Conservation (phyloP, 2,329 filamentous ascomycete genomes). For the Hypoxylon sp. region DNA sequence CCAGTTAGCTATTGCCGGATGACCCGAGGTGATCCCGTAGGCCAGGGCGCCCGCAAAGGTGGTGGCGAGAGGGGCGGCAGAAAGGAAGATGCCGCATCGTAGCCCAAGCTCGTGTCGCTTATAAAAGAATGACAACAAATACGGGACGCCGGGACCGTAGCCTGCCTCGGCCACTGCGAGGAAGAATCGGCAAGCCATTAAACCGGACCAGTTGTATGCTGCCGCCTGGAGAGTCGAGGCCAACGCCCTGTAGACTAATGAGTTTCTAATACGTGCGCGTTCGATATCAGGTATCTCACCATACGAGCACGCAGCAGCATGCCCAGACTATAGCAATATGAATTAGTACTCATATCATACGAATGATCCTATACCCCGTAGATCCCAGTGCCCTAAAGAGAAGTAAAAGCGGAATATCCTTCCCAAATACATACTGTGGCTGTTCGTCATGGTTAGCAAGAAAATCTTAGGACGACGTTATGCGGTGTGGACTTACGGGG, state of each 20-base stretch:
- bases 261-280: not conserved
- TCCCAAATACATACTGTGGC: slow-evolving; percentile 25
- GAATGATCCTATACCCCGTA: too few relatives aligned
- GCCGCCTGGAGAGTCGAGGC: slow-evolving; percentile 44
- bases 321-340: slow-evolving; percentile 40
- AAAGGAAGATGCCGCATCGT: slow-evolving; percentile 47
- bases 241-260: slow-evolving; percentile 37
- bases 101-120: slow-evolving; percentile 55
- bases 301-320: slow-evolving; percentile 41
- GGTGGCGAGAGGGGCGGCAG: slow-evolving; percentile 69
- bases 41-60: slow-evolving; percentile 74
- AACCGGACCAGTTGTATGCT: slow-evolving; percentile 43
- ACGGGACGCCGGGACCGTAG: slow-evolving; percentile 46
- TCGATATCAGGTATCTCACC: slow-evolving; percentile 32
- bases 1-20: slow-evolving; percentile 59
- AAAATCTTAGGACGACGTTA: not conserved
- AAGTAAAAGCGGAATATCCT: too few relatives aligned
- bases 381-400: too few relatives aligned
- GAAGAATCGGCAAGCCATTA: slow-evolving; percentile 46
- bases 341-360: slow-evolving; percentile 25
- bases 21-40: slow-evolving; percentile 72
- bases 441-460: slow-evolving; percentile 6
- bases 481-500: slow-evolving; percentile 44
- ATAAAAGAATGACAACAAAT: slow-evolving; percentile 49
- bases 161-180: slow-evolving; percentile 45